Base-by-base conservation (phyloP, 2,329 filamentous ascomycete genomes). In the Bipolaris gigantea region DNA sequence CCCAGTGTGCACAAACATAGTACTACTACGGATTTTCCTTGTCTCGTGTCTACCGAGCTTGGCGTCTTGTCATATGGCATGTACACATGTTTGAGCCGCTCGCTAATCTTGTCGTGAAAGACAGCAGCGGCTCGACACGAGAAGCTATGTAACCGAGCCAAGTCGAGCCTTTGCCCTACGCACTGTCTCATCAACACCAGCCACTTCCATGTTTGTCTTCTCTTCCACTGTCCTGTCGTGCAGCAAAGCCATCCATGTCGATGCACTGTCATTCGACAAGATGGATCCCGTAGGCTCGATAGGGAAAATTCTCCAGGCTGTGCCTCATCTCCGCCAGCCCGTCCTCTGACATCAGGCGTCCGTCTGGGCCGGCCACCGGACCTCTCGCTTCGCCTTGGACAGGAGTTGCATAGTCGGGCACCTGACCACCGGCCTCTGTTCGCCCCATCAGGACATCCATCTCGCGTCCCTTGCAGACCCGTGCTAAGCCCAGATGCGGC, bases 391-490 rank as follows among this genome's bases (percentile, higher is more conserved):
- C n/a, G 1, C 35, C 30, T 2, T 45, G 21, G 13, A 41, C 21
- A 9, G 34, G 27, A 35, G 2, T 15, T 10, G 47, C 40, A 41
- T 45, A 54, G 11, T 45, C 16, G 15, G 47, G 51, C 10, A 46
- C 47, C 1, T 18, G 21, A 1, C 35, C 47, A 32, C 50, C 34
- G 6, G 41, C 41, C 51, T 54, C 51, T 5, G 51, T 54, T 23
- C 41, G 35, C 2, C 51, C 51, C 41, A 54, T 54, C 2, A 54
- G 47, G 2, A 54, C 47, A 40, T 54, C 41, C 41, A 54, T 45
- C 21, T 54, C 51, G 2, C 51, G 35, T 8, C 51, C 51, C 21
- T 40, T 54, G 2, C 51, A 50, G 3, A 54, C 47, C 5, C 50
- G 40, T 7, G 47, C 47, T 15, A 54, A 27, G 5, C 51, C 51